phyloP scores from a whole-genome alignment of 768 basidiomycete genomes.

The Lyophyllum decastes region DNA sequence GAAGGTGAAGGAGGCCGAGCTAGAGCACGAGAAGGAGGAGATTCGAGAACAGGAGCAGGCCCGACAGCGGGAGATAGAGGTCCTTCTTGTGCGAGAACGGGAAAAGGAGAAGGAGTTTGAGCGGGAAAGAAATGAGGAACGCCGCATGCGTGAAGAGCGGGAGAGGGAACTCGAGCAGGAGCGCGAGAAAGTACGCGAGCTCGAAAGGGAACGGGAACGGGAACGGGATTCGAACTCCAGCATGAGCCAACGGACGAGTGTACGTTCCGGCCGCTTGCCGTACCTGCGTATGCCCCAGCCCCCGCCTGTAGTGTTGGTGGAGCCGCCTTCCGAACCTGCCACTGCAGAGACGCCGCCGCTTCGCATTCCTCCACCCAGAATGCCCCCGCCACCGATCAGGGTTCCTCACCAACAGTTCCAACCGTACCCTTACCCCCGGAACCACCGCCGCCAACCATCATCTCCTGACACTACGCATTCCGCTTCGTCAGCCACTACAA shows the following conservation, averaged over 20 bases:
- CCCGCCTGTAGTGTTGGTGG: background rate
- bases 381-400: background rate
- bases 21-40: slow-evolving; percentile 19
- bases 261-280: slow-evolving; percentile 4
- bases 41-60: background rate
- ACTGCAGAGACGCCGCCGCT: slow-evolving; percentile 4
- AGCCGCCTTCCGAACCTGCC: background rate
- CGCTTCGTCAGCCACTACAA: slow-evolving; percentile 8
- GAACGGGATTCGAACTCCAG: slow-evolving; percentile 8
- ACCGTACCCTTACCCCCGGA: slow-evolving; percentile 7
- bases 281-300: slow-evolving; percentile 21
- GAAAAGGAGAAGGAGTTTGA: background rate
- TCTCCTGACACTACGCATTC: slow-evolving; percentile 14
- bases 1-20: slow-evolving; percentile 2
- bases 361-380: slow-evolving; percentile 5
- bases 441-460: slow-evolving; percentile 12
- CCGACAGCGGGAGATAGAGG: slow-evolving; percentile 1
- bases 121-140: slow-evolving; percentile 3
- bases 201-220: slow-evolving; percentile 8
- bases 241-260: slow-evolving; percentile 6
- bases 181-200: slow-evolving; percentile 8
- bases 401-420: slow-evolving; percentile 16
- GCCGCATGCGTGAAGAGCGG: slow-evolving; percentile 10
- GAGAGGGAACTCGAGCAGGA: slow-evolving; percentile 10
- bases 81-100: slow-evolving; percentile 4